Evolutionary conservation across 2,329 filamentous ascomycete species (phyloP), one percentile per base, ranked within the genome.

Genomic region (Trichoderma sp.): DNA sequence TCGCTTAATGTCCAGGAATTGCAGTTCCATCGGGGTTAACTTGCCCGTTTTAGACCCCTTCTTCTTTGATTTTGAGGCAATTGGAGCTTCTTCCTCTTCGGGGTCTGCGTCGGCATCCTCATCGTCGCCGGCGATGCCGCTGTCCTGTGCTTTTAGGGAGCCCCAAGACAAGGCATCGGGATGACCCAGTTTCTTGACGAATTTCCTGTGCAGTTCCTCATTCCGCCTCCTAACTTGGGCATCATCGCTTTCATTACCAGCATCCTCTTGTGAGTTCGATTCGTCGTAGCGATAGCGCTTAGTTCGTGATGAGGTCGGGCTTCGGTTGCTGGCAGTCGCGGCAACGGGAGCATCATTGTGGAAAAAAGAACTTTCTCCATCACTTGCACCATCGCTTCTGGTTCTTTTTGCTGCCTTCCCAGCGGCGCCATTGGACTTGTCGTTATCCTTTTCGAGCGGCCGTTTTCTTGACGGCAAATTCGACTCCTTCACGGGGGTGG

Each of bases 1-100:
- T 69, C 89, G 86, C 81, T 99, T 99, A 78, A 99, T 97, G 19
- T 97, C 94, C 6, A 99, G 84, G 68, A 97, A 91, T 74, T 98
- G 95, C 48, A 91, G 87, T 78, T 98, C 94, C 89, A 99, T 91
- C 0, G 95, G 95, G 0, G 95, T 99, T 69, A 99, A 86, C 77
- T 97, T 97, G 65, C 85, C 85, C 2, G 85, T 83, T 77, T 88
- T 89, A n/a, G 86, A 70, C 0, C 87, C 87, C 76, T 93, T 96
- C 79, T 92, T 96, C 0, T 78, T 71, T 70, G 84, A 85, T 27
- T 81, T 74, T 13, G 78, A 72, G n/a, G 81, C 83, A 71, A 74
- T 82, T 68, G 76, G 80, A 71, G 83, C 81, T 45, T 88, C 77
- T 25, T 74, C 76, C 9, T 86, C 90, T 0, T 83, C 89, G 8